Evolutionary conservation across 768 basidiomycete species (phyloP).

Genomic region (Chalciporus chontae): DNA sequence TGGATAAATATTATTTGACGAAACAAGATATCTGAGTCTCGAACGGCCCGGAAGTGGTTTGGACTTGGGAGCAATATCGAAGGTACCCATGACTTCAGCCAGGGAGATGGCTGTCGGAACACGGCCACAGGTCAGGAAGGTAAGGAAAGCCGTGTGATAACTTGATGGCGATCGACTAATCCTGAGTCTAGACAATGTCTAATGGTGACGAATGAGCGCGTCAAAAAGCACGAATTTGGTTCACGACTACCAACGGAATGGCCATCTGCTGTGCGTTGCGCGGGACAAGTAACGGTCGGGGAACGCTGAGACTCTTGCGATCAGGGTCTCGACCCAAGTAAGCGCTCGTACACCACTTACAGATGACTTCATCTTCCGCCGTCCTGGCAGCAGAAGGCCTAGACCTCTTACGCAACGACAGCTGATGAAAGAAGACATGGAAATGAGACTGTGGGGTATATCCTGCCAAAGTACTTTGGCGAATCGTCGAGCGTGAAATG

Average conservation of each 20-base stretch:
- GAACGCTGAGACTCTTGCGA: neutral
- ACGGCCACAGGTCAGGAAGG: neutral
- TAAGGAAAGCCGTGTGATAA: neutral
- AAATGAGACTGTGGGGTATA: neutral
- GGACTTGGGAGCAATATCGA: neutral
- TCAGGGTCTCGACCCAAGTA: slow-evolving; percentile 7
- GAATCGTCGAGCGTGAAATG: neutral
- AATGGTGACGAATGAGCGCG: neutral
- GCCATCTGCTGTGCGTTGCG: slow-evolving; percentile 6
- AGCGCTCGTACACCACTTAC: slow-evolving; percentile 2
- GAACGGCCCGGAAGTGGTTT: neutral
- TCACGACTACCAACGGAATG: neutral
- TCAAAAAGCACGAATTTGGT: neutral
- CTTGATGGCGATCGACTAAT: neutral
- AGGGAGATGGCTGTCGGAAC: neutral
- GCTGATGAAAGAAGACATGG: neutral
- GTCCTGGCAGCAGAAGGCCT: neutral
- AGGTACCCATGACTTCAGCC: neutral
- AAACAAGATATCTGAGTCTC: neutral
- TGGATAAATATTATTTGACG: neutral
- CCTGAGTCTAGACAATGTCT: slow-evolving; percentile 10
- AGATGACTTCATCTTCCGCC: neutral
- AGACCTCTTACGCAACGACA: slow-evolving; percentile 5
- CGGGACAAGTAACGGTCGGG: neutral
- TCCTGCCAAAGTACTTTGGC: neutral